A percentile compares a stretch with the other conserved stretches of the same genome.
phyloP scores from a whole-genome alignment of 2,329 filamentous ascomycete genomes.

The Pseudogymnoascus sp. region DNA sequence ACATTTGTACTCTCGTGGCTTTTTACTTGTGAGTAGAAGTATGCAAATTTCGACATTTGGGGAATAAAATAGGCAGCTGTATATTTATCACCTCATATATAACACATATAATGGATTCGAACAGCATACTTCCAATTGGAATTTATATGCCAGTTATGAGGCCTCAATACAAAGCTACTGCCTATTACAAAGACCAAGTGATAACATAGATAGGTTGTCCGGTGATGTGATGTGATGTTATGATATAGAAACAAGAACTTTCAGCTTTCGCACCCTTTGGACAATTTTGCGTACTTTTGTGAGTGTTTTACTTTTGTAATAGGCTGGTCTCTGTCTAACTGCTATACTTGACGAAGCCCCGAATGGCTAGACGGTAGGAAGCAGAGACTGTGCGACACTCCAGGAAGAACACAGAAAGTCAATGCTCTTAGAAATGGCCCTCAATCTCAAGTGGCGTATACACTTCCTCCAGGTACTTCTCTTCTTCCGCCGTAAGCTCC shows the following conservation, averaged over 20 bases:
- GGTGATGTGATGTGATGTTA: background rate
- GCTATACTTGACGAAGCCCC: background rate
- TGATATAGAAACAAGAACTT: background rate
- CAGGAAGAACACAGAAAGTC: background rate
- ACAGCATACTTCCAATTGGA: background rate
- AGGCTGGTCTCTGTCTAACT: background rate
- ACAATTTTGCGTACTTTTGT: background rate
- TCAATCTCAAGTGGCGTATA: constrained; percentile 38
- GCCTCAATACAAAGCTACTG: background rate
- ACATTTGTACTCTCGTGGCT: background rate
- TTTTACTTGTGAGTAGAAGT: background rate
- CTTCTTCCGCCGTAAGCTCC: constrained; percentile 42
- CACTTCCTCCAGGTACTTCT: constrained; percentile 44
- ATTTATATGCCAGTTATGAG: background rate
- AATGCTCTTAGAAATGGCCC: constrained; percentile 22
- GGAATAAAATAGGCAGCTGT: background rate
- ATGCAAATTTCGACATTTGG: background rate
- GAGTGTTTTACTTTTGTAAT: constrained; percentile 5
- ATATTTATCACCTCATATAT: background rate
- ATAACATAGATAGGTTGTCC: background rate
- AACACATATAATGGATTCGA: background rate
- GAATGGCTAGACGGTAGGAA: background rate
- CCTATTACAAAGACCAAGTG: background rate
- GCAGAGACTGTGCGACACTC: background rate
- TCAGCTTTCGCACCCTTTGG: background rate